Base-by-base conservation (phyloP, 768 basidiomycete genomes). In the Cubamyces sp. region DNA sequence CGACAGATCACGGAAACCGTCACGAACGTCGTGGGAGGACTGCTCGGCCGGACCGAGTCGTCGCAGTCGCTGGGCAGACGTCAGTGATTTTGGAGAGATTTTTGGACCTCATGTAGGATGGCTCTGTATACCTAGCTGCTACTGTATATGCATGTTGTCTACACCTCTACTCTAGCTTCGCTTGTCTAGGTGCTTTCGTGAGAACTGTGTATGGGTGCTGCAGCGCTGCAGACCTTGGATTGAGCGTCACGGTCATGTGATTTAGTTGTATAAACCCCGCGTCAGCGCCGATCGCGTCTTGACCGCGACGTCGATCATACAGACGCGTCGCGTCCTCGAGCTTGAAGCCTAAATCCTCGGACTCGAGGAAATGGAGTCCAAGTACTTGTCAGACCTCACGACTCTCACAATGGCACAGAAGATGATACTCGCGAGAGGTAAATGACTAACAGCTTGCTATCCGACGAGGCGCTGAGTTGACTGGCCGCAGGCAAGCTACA, bases 1-100 rank as follows among this genome's bases (percentile, higher is more conserved):
- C 82, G 88, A 43, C 90, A 89, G 72, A 84, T 93, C 26, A 86
- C 87, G 9, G 90, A 92, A 54, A 81, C 92, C 3, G 87, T 94
- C 26, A 84, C 90, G 8, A 91, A 86, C 65, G 92, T 92, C 15
- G 87, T 94, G 6, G 92, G 91, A 15, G 91, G 92, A 0, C 75
- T 94, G 30, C 79, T 89, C 61, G 81, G 91, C 46, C 79, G 79
- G 25, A 69, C 70, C 8, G 69, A 70, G 28, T 73, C 71, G 23
- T 70, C 71, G 16, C 71, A 71, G 49, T 71, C 70, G 3, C 25
- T 68, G 47, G 62, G 69, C 25, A 69, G 70, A 61, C 66, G 70
- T 21, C 64, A 64, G 54, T 67, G 54, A 60, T 19, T 14, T 30
- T 11, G 37, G 48, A 18, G 15, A 2, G 43, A 3, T 25, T n/a